A percentile compares a stretch with the other conserved stretches of the same genome.
These are phyloP conservation scores for Microdochium trichocladiopsis DNA, from an alignment of 2,329 filamentous ascomycete genomes.

Conservation along the genomic window DNA sequence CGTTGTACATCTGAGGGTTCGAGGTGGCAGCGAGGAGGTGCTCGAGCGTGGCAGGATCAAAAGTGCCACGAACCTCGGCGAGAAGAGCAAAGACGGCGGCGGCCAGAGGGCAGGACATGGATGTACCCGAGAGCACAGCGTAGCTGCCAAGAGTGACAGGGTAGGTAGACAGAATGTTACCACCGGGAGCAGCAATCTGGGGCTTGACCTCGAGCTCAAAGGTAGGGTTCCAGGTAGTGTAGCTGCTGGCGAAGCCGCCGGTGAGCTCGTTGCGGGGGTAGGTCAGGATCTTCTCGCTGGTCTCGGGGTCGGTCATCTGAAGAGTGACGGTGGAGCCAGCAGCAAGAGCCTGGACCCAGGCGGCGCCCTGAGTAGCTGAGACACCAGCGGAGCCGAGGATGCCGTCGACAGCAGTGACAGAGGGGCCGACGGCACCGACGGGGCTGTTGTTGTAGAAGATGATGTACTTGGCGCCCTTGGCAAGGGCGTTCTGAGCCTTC, in stretches of 20 bases:
- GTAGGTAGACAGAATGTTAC: constrained; percentile 51
- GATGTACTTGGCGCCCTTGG: constrained; percentile 51
- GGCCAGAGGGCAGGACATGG: constrained; percentile 30
- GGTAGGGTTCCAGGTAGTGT: constrained; percentile 54
- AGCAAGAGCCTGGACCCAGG: constrained; percentile 35
- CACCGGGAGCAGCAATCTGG: constrained; percentile 47
- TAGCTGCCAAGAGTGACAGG: constrained; percentile 40
- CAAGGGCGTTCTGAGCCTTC: constrained; percentile 46
- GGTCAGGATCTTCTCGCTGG: constrained; percentile 25
- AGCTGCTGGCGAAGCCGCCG: constrained; percentile 44
- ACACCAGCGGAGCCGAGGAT: constrained; percentile 23
- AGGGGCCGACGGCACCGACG: constrained; percentile 25
- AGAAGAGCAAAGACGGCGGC: constrained; percentile 44
- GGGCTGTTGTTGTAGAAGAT: constrained; percentile 52
- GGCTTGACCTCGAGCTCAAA: constrained; percentile 52
- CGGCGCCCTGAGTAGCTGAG: constrained; percentile 28
- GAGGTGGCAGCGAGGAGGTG: constrained; percentile 41
- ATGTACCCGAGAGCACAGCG: constrained; percentile 44
- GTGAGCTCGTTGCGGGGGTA: constrained; percentile 30
- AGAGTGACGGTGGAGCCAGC: constrained; percentile 35
- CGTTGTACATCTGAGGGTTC: constrained; percentile 41
- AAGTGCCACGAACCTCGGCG: constrained; percentile 34
- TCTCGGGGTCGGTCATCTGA: constrained; percentile 31
- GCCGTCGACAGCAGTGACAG: constrained; percentile 15
- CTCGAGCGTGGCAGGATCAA: constrained; percentile 40